Evolutionary conservation across 169 alveolate genomes (phyloP), one percentile per base, ranked within the genome.

Genomic region (Perkinsus chesapeaki): DNA sequence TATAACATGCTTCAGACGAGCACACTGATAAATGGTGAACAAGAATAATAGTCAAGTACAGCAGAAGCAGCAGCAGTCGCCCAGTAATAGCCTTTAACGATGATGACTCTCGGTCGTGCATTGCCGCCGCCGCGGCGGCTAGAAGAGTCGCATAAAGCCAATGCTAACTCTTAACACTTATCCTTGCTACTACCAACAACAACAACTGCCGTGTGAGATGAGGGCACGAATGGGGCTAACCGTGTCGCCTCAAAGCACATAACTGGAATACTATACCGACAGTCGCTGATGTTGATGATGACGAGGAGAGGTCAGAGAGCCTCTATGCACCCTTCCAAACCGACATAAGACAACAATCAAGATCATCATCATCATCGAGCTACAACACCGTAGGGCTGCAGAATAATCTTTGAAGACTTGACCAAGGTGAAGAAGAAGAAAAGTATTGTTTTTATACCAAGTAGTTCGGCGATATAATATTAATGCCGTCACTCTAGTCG

Each of bases 401-500:
- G n/a, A n/a, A n/a, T n/a, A n/a, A n/a, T n/a, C n/a, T n/a, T n/a
- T n/a, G n/a, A n/a, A n/a, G n/a, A n/a, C n/a, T n/a, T n/a, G n/a
- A n/a, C n/a, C n/a, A n/a, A n/a, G n/a, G n/a, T n/a, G n/a, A n/a
- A n/a, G n/a, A n/a, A n/a, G n/a, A n/a, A n/a, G n/a, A n/a, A n/a
- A n/a, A n/a, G n/a, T n/a, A n/a, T n/a, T n/a, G n/a, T n/a, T n/a
- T n/a, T n/a, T n/a, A n/a, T n/a, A n/a, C n/a, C n/a, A n/a, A n/a
- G 82, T 27, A 60, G 12, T 60, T 60, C 82, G 82, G 82, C 82
- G 12, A 34, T 1, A 34, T 7, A 60, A 20, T 20, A 60, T 60
- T n/a, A n/a, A 60, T 60, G 82, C 82, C 82, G 82, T 60, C 82
- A 60, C 82, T 60, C 82, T 60, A 60, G 82, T 60, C 82, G 82